A percentile compares a stretch with the other conserved stretches of the same genome.
Conservation (phyloP, 225 moss, liverwort and hornwort species). For the Bryoerythrophyllum caledonicum region DNA sequence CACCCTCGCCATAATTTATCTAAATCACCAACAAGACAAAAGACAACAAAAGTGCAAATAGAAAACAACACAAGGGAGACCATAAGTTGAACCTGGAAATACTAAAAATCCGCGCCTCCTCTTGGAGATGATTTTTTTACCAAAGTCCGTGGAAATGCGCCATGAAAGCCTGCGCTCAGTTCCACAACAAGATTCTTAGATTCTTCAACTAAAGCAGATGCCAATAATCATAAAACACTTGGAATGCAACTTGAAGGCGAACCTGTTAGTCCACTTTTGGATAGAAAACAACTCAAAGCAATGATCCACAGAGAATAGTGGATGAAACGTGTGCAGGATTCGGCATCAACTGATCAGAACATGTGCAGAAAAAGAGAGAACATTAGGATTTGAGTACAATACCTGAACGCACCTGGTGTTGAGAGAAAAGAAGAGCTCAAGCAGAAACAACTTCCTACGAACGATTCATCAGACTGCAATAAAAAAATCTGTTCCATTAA, state of each 20-base stretch:
- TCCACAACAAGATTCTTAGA: slow-evolving; percentile 13
- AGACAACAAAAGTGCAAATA: not conserved
- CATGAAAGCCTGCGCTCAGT: slow-evolving; percentile 11
- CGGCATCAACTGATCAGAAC: not conserved
- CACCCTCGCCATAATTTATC: no score
- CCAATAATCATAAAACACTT: not conserved
- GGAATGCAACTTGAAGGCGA: not conserved
- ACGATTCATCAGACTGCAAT: slow-evolving; percentile 25
- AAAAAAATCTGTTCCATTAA: slow-evolving; percentile 31
- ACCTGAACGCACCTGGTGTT: slow-evolving; percentile 4
- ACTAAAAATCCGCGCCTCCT: slow-evolving; percentile 1
- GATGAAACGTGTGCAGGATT: not conserved
- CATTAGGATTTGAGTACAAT: not conserved
- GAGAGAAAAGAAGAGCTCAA: slow-evolving; percentile 13
- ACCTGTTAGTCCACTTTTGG: not conserved
- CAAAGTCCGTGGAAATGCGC: not conserved
- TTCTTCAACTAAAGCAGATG: not conserved
- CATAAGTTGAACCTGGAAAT: slow-evolving; percentile 9
- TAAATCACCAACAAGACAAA: not conserved
- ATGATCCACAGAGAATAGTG: not conserved
- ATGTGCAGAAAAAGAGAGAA: not conserved
- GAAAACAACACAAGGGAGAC: not conserved
- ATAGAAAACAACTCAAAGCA: slow-evolving; percentile 5
- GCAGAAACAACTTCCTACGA: slow-evolving; percentile 19
- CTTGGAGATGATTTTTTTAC: not conserved